These are phyloP conservation scores for Sordariomycetes sp. DNA, from an alignment of 2,329 filamentous ascomycete species.

Conservation along the genomic window DNA sequence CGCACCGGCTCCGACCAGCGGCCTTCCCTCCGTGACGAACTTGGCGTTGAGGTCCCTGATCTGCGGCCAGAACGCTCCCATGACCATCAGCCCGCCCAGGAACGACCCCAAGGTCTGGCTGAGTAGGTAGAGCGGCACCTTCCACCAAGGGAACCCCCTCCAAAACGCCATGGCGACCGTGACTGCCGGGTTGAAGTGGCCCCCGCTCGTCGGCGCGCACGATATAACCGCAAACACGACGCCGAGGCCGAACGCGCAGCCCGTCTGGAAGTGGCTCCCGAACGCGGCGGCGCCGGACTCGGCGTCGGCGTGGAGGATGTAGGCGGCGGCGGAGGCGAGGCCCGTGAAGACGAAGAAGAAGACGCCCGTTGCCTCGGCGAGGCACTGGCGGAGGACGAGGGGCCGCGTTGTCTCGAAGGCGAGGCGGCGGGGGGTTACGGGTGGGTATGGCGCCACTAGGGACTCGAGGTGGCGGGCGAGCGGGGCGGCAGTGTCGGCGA, in stretches of 20 bases:
- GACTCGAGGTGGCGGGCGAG: constrained; percentile 2
- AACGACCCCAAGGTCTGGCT: constrained; percentile 43
- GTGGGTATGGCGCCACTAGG: constrained; percentile 8
- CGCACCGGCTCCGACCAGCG: constrained; percentile 24
- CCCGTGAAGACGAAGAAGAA: constrained; percentile 43
- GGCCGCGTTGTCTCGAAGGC: constrained; percentile 39
- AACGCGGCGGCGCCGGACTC: constrained; percentile 12
- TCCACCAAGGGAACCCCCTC: constrained; percentile 46
- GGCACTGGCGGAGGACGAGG: constrained; percentile 38
- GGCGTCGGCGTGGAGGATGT: constrained; percentile 32
- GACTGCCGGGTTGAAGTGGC: constrained; percentile 40
- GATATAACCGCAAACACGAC: constrained; percentile 46
- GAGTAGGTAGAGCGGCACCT: constrained; percentile 42
- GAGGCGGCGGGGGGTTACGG: constrained; percentile 38
- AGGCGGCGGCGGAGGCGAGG: constrained; percentile 36
- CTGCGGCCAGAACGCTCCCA: constrained; percentile 42
- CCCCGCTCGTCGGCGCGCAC: constrained; percentile 37
- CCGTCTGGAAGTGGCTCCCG: constrained; percentile 40
- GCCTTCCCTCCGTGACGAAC: constrained; percentile 21
- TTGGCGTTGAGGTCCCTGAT: constrained; percentile 14
- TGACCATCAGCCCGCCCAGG: constrained; percentile 37
- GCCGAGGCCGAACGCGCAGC: constrained; percentile 40
- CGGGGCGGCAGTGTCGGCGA: not conserved
- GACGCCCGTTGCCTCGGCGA: constrained; percentile 41
- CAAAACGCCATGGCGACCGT: constrained; percentile 31